Percentiles rank a stretch among this genome's conserved stretches.
These are phyloP conservation scores for Cladophialophora yegresii DNA, from an alignment of 2,329 filamentous ascomycete genomes.

Conservation along the genomic window DNA sequence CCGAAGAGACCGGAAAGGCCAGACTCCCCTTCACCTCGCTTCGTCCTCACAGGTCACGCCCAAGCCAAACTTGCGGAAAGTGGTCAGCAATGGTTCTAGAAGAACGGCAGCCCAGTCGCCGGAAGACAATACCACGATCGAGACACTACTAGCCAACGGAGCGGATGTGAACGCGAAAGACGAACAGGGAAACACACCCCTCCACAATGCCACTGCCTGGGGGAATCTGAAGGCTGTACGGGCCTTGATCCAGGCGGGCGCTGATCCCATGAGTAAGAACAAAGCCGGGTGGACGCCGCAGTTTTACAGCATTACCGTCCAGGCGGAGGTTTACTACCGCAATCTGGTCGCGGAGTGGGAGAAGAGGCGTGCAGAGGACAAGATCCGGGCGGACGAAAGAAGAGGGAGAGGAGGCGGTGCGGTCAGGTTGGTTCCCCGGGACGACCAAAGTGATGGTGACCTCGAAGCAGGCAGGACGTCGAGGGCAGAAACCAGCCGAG, in stretches of 20 bases:
- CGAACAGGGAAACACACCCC: slow-evolving; percentile 75
- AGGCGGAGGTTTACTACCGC: slow-evolving; percentile 83
- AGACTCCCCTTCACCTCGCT: slow-evolving; percentile 53
- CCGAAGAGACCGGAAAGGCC: slow-evolving; percentile 66
- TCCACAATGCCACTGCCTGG: slow-evolving; percentile 82
- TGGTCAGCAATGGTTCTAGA: slow-evolving; percentile 27
- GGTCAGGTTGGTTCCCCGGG: slow-evolving; percentile 30
- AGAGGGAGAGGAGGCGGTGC: slow-evolving; percentile 29
- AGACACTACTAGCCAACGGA: slow-evolving; percentile 37
- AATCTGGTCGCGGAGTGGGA: slow-evolving; percentile 72
- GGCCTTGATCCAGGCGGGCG: slow-evolving; percentile 75
- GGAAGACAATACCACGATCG: slow-evolving; percentile 39
- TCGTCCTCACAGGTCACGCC: slow-evolving; percentile 37
- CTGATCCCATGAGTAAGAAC: slow-evolving; percentile 71
- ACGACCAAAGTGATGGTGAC: slow-evolving; percentile 30
- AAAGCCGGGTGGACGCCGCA: slow-evolving; percentile 78
- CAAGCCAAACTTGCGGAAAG: slow-evolving; percentile 17
- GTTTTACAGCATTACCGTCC: slow-evolving; percentile 78
- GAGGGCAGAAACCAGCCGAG: slow-evolving; percentile 13
- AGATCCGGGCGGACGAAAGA: slow-evolving; percentile 27
- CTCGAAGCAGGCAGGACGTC: slow-evolving; percentile 8
- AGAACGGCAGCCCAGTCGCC: slow-evolving; percentile 32
- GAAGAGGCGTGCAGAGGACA: slow-evolving; percentile 56
- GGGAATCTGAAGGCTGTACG: slow-evolving; percentile 76
- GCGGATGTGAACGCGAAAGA: slow-evolving; percentile 60